Evolutionary conservation across 805 yeast genomes (phyloP).

Genomic region (Scheffersomyces stipitis): DNA sequence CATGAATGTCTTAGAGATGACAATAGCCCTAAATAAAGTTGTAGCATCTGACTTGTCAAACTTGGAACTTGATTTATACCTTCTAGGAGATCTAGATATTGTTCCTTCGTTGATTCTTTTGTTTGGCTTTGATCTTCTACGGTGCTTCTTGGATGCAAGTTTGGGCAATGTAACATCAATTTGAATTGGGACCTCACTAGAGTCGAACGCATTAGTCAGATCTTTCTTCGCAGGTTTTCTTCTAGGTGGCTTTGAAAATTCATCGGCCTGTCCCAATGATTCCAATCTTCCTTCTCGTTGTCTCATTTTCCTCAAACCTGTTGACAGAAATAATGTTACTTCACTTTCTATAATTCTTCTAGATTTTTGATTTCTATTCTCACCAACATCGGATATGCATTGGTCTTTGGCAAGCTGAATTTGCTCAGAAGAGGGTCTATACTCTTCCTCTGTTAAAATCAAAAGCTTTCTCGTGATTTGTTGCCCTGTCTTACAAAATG

Average conservation of each 20-base stretch:
- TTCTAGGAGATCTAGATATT: slow-evolving; percentile 6
- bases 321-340: slow-evolving; percentile 19
- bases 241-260: slow-evolving; percentile 7
- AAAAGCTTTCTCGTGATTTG: slow-evolving; percentile 30
- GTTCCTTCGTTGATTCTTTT: slow-evolving; percentile 4
- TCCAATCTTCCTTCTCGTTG: slow-evolving; percentile 21
- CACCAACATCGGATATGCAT: slow-evolving; percentile 28
- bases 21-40: slow-evolving; percentile 59
- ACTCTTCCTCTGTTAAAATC: slow-evolving; percentile 25
- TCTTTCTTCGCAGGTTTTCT: background rate
- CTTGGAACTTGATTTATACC: slow-evolving; percentile 17
- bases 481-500: slow-evolving; percentile 26
- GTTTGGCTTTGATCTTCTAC: slow-evolving; percentile 13
- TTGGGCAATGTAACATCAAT: slow-evolving; percentile 7
- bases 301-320: slow-evolving; percentile 5
- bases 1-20: slow-evolving; percentile 61
- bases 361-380: slow-evolving; percentile 8
- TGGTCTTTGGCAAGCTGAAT: slow-evolving; percentile 24
- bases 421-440: slow-evolving; percentile 25
- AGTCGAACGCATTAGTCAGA: too few relatives aligned
- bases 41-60: slow-evolving; percentile 50
- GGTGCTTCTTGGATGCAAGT: slow-evolving; percentile 12
- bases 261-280: slow-evolving; percentile 12
- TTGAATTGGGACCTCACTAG: too few relatives aligned
- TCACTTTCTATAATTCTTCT: slow-evolving; percentile 28